Base-by-base conservation (phyloP, 805 yeast genomes). In the Cyberlindnera mycetangii region DNA sequence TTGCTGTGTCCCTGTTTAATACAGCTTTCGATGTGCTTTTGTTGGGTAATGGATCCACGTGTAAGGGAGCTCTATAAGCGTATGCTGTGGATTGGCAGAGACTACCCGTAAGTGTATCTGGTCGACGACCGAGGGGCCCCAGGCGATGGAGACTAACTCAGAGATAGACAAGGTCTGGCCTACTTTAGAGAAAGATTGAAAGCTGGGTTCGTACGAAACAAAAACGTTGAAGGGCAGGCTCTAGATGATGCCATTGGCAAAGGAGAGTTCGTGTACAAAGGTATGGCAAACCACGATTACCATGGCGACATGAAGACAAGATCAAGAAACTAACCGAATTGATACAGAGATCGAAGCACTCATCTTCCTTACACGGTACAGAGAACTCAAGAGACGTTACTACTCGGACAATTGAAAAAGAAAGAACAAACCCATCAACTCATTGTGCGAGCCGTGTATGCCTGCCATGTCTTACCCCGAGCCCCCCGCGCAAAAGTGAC, bases 341-440 rank as follows among this genome's bases (percentile, higher is more conserved):
- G 7, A 15, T 9, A 30, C 35, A 54, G 58, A 54, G 31, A 44
- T 54, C 18, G 56, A 54, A 27, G 50, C 56, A 7, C 17, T 54
- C 41, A 44, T 54, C 19, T 54, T 54, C 34, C 39, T 54, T n/a
- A 47, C 49, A 4, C 24, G 49, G n/a, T 54, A 54, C 28, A 44
- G 58, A 34, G 52, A 45, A n/a, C 17, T 54, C 38, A 54, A 53
- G 27, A 51, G 55, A 32, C 32, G 54, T 8, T 54, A 54, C 41
- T 45, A 46, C 32, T 2, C 35, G 5, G 37, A 32, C 15, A 32
- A 19, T 4, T 32, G 17, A 19, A 18, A 19, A 7, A 17, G 7
- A 4, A 32, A 15, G 10, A 16, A 20, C 15, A 5, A 18, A 22
- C 25, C 7, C 25, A 22, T 22, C 25, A n/a, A n/a, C n/a, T n/a